Percentiles rank a stretch among this genome's conserved stretches.
phyloP scores from a whole-genome alignment of 2,329 filamentous ascomycete genomes.

The Monosporascus sp. region DNA sequence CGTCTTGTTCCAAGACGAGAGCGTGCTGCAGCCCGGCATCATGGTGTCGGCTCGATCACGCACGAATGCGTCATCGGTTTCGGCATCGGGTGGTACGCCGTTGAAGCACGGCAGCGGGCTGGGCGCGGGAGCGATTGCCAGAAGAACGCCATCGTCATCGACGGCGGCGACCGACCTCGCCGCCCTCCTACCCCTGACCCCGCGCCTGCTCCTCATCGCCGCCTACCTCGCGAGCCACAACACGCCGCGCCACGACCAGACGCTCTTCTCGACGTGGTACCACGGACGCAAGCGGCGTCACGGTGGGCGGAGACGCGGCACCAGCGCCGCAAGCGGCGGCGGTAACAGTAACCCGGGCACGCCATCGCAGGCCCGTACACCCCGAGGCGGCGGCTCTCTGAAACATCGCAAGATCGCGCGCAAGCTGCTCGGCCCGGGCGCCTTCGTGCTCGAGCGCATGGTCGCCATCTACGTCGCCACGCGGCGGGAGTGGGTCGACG shows the following conservation, averaged over 20 bases:
- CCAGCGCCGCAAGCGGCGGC: slow-evolving; percentile 5
- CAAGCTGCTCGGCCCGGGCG: slow-evolving; percentile 70
- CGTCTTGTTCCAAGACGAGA: slow-evolving; percentile 66
- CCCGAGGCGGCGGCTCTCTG: no score
- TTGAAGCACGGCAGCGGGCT: neutral
- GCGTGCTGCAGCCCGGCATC: slow-evolving; percentile 62
- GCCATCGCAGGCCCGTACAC: no score
- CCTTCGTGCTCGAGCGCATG: slow-evolving; percentile 73
- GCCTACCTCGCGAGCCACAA: slow-evolving; percentile 82
- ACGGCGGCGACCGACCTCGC: slow-evolving; percentile 41
- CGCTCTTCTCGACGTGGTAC: slow-evolving; percentile 70
- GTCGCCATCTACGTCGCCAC: slow-evolving; percentile 72
- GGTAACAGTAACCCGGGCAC: neutral
- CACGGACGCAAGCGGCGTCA: slow-evolving; percentile 45
- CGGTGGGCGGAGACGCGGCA: slow-evolving; percentile 1
- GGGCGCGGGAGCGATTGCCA: no score
- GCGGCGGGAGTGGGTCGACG: slow-evolving; percentile 46
- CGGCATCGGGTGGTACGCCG: neutral
- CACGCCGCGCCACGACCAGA: slow-evolving; percentile 63
- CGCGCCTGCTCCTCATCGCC: slow-evolving; percentile 67
- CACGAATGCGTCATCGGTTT: neutral
- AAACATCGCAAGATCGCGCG: slow-evolving; percentile 70
- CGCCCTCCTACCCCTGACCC: slow-evolving; percentile 62
- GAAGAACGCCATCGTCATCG: slow-evolving; percentile 2
- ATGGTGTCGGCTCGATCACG: slow-evolving; percentile 20